Evolutionary conservation across 2,329 filamentous ascomycete genomes (phyloP).

Genomic region (Anthostomella pinea): DNA sequence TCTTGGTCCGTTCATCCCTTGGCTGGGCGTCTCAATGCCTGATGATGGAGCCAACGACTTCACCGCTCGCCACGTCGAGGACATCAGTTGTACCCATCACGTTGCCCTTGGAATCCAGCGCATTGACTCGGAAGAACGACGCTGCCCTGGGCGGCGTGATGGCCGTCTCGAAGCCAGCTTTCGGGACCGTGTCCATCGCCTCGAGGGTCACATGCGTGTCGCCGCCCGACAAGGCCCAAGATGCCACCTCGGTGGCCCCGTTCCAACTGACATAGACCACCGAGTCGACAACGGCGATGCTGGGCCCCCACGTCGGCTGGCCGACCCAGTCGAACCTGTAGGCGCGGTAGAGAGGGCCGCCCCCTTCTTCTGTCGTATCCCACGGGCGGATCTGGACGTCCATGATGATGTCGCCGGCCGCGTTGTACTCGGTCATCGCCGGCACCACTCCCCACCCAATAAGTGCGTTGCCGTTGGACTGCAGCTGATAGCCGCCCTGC

Average conservation of each 20-base stretch:
- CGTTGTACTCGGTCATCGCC: slow-evolving; percentile 44
- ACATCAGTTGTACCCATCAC: slow-evolving; percentile 17
- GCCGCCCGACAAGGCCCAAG: slow-evolving; percentile 28
- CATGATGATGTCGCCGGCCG: slow-evolving; percentile 50
- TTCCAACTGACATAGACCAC: slow-evolving; percentile 43
- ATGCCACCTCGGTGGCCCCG: slow-evolving; percentile 39
- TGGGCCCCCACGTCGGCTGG: slow-evolving; percentile 29
- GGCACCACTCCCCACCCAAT: slow-evolving; percentile 56
- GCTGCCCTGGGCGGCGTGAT: slow-evolving; percentile 9
- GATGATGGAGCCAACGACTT: slow-evolving; percentile 16
- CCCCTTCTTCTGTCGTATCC: slow-evolving; percentile 37
- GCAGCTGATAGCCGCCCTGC: slow-evolving; percentile 48
- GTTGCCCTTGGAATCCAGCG: slow-evolving; percentile 12
- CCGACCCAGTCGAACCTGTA: slow-evolving; percentile 53
- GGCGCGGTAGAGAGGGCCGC: slow-evolving; percentile 47
- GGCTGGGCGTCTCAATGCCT: slow-evolving; percentile 1
- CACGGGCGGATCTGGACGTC: slow-evolving; percentile 40
- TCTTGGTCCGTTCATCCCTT: neutral
- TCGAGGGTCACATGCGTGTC: slow-evolving; percentile 10
- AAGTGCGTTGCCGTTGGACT: slow-evolving; percentile 51
- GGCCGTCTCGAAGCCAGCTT: slow-evolving; percentile 21
- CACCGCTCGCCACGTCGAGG: slow-evolving; percentile 17
- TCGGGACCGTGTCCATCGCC: slow-evolving; percentile 6
- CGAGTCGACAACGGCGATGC: slow-evolving; percentile 20
- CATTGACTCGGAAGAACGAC: slow-evolving; percentile 18